Base-by-base conservation (phyloP, 352 stramenopile species). In the Globisporangium emineosum region DNA sequence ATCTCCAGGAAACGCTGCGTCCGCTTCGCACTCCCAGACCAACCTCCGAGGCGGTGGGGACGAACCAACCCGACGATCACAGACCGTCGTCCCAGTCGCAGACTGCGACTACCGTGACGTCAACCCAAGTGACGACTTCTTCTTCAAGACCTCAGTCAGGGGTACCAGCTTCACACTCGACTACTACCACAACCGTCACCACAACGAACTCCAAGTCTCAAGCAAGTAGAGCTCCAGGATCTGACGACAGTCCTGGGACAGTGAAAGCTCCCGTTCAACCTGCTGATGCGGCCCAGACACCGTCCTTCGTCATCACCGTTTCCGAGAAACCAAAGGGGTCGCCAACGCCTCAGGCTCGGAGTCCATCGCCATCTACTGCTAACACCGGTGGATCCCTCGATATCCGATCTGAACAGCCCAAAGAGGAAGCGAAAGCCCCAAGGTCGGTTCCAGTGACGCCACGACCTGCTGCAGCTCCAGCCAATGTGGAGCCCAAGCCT, bases 171-270 rank as follows among this genome's bases (percentile, higher is more conserved):
- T 19, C 35, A 13, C 35, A 43, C 12, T 43, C 21, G 43, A 51
- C 43, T 1, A 51, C 43, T 10, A 51, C 43, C 10, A 51, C 43
- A 12, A 51, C 43, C 19, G 21, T 25, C 43, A 51, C n/a, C 5
- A 51, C 43, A 51, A 27, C 43, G n/a, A n/a, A 51, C 21, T n/a
- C 50, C n/a, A 56, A 23, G 13, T 12, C 53, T 9, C 53, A 45
- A 23, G 30, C 32, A 35, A 25, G 19, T 32, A 59, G 25, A 21
- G 17, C 17, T 21, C 30, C 53, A 10, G 30, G 15, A 5, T 51
- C 53, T 45, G 53, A 59, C 19, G 53, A 42, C 53, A 35, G 32
- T 8, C 53, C 53, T 19, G 53, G 53, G 17, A 59, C 53, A 5
- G 53, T 59, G 17, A 42, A 30, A 45, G 53, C 32, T 21, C 53